These are phyloP conservation scores for Nyctanthes arbortristis DNA, from an alignment of 257 asterid species.

Conservation along the genomic window DNA sequence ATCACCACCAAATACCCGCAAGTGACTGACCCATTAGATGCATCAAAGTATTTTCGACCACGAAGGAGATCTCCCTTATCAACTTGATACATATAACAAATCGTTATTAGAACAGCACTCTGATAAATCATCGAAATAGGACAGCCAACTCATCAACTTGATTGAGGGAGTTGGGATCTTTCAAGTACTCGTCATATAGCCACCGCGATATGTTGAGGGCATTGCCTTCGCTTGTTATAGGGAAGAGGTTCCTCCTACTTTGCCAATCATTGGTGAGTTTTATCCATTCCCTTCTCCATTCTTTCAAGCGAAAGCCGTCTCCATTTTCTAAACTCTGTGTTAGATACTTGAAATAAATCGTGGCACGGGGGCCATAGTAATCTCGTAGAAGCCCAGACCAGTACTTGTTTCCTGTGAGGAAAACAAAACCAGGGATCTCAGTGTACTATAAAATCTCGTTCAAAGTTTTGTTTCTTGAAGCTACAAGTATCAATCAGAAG, in stretches of 20 bases:
- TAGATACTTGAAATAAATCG: slow-evolving; percentile 67
- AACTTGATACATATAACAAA: no score
- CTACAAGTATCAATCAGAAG: not conserved
- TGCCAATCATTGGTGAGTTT: slow-evolving; percentile 78
- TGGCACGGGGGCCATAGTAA: slow-evolving; percentile 80
- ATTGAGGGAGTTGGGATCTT: slow-evolving; percentile 27
- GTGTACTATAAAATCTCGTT: not conserved
- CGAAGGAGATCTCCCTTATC: no score
- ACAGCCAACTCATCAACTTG: no score
- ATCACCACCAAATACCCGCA: no score
- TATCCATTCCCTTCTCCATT: slow-evolving; percentile 85
- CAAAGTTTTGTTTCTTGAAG: not conserved
- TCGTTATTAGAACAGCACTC: no score
- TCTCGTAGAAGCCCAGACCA: slow-evolving; percentile 79
- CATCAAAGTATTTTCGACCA: no score
- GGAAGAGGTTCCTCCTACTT: slow-evolving; percentile 41
- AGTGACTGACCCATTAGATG: no score
- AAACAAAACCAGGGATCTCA: not conserved
- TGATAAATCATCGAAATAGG: no score
- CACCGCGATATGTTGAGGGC: slow-evolving; percentile 49
- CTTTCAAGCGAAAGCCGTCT: slow-evolving; percentile 43
- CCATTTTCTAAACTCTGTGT: slow-evolving; percentile 56
- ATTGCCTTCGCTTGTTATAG: slow-evolving; percentile 44
- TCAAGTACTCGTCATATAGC: slow-evolving; percentile 61
- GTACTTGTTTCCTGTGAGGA: slow-evolving; percentile 68